phyloP scores from a whole-genome alignment of 208 protist genomes.

The Trypanosoma mega region DNA sequence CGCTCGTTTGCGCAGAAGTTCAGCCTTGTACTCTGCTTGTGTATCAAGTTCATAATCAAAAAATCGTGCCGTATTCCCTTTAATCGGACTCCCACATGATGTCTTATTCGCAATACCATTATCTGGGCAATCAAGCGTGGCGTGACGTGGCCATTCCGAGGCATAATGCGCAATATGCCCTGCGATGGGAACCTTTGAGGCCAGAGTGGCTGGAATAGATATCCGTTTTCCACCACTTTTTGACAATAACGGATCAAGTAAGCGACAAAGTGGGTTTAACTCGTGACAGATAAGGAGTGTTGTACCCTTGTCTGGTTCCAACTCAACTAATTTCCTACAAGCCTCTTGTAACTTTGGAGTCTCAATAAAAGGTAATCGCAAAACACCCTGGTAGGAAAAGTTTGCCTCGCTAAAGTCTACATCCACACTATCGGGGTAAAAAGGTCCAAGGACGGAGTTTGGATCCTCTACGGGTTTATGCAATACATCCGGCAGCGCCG shows the following conservation, averaged over 20 bases:
- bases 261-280: constrained; percentile 23
- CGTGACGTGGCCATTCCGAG: constrained; percentile 60
- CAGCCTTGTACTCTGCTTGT: constrained; percentile 49
- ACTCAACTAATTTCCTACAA: constrained; percentile 56
- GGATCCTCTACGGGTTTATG: constrained; percentile 90
- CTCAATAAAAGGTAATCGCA: constrained; percentile 89
- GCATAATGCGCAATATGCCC: constrained; percentile 60
- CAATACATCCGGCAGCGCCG: constrained; percentile 89
- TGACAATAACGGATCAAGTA: constrained; percentile 20
- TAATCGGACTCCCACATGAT: constrained; percentile 43
- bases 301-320: constrained; percentile 71
- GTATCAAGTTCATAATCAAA: constrained; percentile 74
- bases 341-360: constrained; percentile 49
- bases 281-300: constrained; percentile 82
- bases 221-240: constrained; percentile 4
- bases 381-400: constrained; percentile 92
- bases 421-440: constrained; percentile 97
- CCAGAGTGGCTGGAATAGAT: constrained; percentile 39
- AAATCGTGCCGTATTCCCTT: constrained; percentile 56
- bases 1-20: constrained; percentile 29
- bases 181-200: constrained; percentile 53
- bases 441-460: constrained; percentile 93
- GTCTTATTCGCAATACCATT: constrained; percentile 42
- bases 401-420: constrained; percentile 97
- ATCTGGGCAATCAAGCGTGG: constrained; percentile 70